Evolutionary conservation across 2,329 filamentous ascomycete species (phyloP), one percentile per base, ranked within the genome.

Genomic region (Thielaviopsis musarum): DNA sequence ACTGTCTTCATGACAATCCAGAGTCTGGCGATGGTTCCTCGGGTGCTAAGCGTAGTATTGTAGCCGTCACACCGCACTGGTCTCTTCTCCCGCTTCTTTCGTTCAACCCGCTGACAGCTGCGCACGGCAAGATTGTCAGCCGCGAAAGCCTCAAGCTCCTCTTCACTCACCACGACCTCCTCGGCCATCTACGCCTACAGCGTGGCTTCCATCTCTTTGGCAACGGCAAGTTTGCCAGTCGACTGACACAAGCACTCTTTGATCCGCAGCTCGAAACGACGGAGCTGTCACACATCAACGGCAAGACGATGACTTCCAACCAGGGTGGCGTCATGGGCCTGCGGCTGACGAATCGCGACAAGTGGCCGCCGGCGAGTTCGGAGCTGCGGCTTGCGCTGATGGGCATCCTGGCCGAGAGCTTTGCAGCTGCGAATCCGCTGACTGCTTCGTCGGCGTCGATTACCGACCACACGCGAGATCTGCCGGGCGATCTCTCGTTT

Each of bases 341-440:
- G 49, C 85, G 90, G 49, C 75, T 97, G 0, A 87, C 87, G n/a
- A 82, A 81, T 1, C 81, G 89, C 65, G 83, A 88, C 59, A 88
- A 78, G 34, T 97, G 93, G 93, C 93, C 93, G 26, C 93, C 93
- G 4, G 90, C 90, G 24, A 94, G 88, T 69, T 96, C 91, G 0
- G 93, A 97, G 69, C 73, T 98, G n/a, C 82, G 90, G 10, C 76
- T 97, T 5, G 88, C 88, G 0, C 75, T 98, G 19, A 94, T 91
- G 79, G 90, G 89, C 0, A 79, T 97, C 0, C 73, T 97, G 6
- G 78, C 80, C 1, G 91, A 96, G 64, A 88, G 82, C 63, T 88
- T 89, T 65, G 70, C 70, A 62, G 61, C 68, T 64, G 19, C 45
- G 17, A 56, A 19, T 22, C 38, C 57, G 22, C 17, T n/a, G n/a